A percentile compares a stretch with the other conserved stretches of the same genome.
These are phyloP conservation scores for Colletotrichum lentis DNA, from an alignment of 2,329 filamentous ascomycete species.

Conservation along the genomic window DNA sequence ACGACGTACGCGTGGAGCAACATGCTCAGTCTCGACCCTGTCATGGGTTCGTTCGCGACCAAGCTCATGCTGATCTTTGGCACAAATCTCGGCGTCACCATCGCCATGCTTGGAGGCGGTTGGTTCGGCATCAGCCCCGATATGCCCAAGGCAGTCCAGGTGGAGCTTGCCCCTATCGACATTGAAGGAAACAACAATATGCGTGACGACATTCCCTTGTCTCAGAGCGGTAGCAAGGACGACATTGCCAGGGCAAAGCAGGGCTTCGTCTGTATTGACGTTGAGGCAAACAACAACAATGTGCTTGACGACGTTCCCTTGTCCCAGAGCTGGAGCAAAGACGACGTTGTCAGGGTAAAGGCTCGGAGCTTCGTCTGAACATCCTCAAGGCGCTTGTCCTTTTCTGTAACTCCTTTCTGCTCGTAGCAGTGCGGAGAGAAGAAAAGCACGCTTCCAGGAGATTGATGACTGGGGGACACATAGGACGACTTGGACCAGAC, in stretches of 20 bases:
- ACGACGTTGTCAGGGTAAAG: too few species aligned
- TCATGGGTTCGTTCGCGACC: conserved; percentile 40
- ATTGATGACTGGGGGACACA: conserved; percentile 18
- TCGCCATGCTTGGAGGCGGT: conserved; percentile 33
- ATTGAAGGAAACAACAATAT: conserved; percentile 22
- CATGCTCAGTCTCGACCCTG: conserved; percentile 38
- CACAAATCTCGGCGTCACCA: conserved; percentile 35
- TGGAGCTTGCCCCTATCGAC: conserved; percentile 13
- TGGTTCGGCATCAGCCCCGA: conserved; percentile 31
- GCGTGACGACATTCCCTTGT: conserved; percentile 25
- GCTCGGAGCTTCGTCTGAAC: conserved; percentile 15
- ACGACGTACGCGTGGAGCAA: conserved; percentile 41
- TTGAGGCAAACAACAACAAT: too few species aligned
- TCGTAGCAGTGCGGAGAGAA: neutral
- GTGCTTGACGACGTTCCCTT: too few species aligned
- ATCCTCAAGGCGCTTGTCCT: neutral
- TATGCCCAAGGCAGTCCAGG: conserved; percentile 10
- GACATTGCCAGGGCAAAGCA: conserved; percentile 22
- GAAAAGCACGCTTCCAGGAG: conserved; percentile 3
- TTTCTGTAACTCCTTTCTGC: neutral
- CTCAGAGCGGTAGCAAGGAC: conserved; percentile 13
- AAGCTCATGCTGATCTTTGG: conserved; percentile 40
- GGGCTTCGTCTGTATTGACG: too few species aligned
- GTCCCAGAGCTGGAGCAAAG: too few species aligned
- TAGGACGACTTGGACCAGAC: conserved; percentile 25